Evolutionary conservation across 2,329 filamentous ascomycete species (phyloP).

Genomic region (Aspergillus ochraceus): DNA sequence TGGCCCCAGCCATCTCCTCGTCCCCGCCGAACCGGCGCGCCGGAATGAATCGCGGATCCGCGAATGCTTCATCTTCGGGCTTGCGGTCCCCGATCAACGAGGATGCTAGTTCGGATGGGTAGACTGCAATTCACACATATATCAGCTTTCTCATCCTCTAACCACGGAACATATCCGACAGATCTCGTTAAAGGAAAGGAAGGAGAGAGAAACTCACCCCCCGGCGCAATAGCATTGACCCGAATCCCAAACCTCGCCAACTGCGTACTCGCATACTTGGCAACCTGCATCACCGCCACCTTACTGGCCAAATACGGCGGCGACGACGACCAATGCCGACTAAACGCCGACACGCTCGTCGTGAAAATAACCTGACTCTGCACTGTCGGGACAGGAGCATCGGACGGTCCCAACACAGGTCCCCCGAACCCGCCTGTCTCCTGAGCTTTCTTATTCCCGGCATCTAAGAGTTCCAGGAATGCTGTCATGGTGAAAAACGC

Average conservation of each 20-base stretch:
- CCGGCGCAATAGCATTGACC: slow-evolving; percentile 25
- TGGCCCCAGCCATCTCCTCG: slow-evolving; percentile 52
- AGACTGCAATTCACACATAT: no score
- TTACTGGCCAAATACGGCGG: slow-evolving; percentile 24
- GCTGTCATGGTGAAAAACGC: slow-evolving; percentile 34
- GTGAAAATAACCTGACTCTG: slow-evolving; percentile 29
- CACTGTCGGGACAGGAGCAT: no score
- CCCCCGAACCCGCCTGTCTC: background rate
- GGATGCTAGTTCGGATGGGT: background rate
- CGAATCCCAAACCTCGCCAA: slow-evolving; percentile 18
- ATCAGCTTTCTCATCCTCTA: no score
- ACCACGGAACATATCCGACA: no score
- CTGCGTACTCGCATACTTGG: slow-evolving; percentile 17
- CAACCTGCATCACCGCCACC: slow-evolving; percentile 19
- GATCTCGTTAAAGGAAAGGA: no score
- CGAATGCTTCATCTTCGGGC: slow-evolving; percentile 10
- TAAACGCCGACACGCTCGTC: slow-evolving; percentile 22
- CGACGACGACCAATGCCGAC: slow-evolving; percentile 18
- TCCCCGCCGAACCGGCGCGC: slow-evolving; percentile 38
- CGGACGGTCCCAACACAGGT: no score
- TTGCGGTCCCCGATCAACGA: slow-evolving; percentile 3
- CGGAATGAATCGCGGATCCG: slow-evolving; percentile 6
- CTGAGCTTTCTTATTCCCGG: slow-evolving; percentile 23
- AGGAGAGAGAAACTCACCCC: slow-evolving; percentile 16
- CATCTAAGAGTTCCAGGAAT: slow-evolving; percentile 36